These are phyloP conservation scores for Asterionellopsis glacialis DNA, from an alignment of 108 stramenopile genomes.

Conservation along the genomic window DNA sequence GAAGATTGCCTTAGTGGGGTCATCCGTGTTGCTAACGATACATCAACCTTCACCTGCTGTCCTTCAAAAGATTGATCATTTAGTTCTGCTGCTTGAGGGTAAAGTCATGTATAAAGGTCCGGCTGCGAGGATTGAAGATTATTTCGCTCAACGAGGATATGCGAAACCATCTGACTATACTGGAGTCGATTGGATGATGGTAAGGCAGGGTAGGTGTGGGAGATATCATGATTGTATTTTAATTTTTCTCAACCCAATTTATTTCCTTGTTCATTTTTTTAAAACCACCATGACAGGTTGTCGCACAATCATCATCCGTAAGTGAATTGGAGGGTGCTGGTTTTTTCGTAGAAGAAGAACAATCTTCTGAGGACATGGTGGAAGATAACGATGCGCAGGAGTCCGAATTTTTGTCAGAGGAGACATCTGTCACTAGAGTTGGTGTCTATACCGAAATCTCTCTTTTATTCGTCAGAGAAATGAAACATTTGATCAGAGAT, in stretches of 20 bases:
- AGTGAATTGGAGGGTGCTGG: too few species aligned
- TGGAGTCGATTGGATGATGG: conserved; percentile 73
- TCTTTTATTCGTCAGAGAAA: conserved; percentile 29
- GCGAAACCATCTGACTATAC: conserved; percentile 61
- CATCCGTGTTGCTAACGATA: conserved; percentile 69
- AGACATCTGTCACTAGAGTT: too few species aligned
- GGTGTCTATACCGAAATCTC: too few species aligned
- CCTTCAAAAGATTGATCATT: conserved; percentile 47
- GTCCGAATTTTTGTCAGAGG: too few species aligned
- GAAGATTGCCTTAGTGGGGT: conserved; percentile 47
- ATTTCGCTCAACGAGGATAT: conserved; percentile 33
- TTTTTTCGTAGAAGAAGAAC: too few species aligned
- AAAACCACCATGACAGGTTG: too few species aligned
- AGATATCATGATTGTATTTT: too few species aligned
- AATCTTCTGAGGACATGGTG: too few species aligned
- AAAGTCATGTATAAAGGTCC: conserved; percentile 50
- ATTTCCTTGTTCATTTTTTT: too few species aligned
- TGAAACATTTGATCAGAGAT: conserved; percentile 22
- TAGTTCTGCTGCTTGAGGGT: conserved; percentile 59
- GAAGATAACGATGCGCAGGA: too few species aligned
- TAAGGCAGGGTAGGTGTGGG: background rate
- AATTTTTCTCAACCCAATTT: too few species aligned
- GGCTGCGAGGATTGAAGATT: conserved; percentile 12
- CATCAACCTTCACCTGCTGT: conserved; percentile 79
- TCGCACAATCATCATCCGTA: too few species aligned